Percentiles rank a stretch among this genome's conserved stretches.
Evolutionary conservation across 2,329 filamentous ascomycete species (phyloP).

Genomic region (Dothideomycetes sp.): DNA sequence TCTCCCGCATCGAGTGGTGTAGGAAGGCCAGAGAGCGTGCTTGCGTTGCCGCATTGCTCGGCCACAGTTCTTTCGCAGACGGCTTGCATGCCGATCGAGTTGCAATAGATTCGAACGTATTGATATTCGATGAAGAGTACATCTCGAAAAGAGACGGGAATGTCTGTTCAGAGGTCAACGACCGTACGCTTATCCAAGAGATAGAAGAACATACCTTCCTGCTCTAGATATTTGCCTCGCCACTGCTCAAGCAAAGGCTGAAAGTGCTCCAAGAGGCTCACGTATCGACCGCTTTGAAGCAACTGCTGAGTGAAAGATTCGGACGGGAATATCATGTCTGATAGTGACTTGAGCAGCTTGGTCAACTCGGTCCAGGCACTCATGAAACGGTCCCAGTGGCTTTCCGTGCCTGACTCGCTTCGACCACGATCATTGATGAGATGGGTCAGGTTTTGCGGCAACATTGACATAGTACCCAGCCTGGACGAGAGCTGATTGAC

Average conservation of each 20-base stretch:
- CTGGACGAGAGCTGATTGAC: not conserved
- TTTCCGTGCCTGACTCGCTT: not conserved
- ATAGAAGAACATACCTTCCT: constrained; percentile 15
- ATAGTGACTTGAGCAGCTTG: constrained; percentile 36
- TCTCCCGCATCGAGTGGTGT: constrained; percentile 32
- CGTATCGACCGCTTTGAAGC: constrained; percentile 38
- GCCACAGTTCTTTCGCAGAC: constrained; percentile 42
- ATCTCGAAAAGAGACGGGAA: constrained; percentile 29
- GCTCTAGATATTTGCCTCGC: constrained; percentile 26
- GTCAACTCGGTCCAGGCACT: not conserved
- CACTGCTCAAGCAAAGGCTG: constrained; percentile 29
- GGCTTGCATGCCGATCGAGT: constrained; percentile 44
- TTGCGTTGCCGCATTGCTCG: constrained; percentile 24
- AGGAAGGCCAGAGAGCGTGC: constrained; percentile 21
- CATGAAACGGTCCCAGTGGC: not conserved
- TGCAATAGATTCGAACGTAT: constrained; percentile 32
- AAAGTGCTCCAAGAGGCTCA: constrained; percentile 37
- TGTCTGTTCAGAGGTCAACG: not conserved
- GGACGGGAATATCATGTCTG: constrained; percentile 42
- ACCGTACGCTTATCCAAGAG: not conserved
- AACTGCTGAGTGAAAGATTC: constrained; percentile 27
- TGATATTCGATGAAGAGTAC: constrained; percentile 43
- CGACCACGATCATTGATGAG: not conserved
- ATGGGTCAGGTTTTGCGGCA: not conserved
- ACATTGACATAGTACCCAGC: not conserved